Percentiles rank a stretch among this genome's conserved stretches.
phyloP scores from a whole-genome alignment of 495 filamentous ascomycete species.

The Neurospora sp. region DNA sequence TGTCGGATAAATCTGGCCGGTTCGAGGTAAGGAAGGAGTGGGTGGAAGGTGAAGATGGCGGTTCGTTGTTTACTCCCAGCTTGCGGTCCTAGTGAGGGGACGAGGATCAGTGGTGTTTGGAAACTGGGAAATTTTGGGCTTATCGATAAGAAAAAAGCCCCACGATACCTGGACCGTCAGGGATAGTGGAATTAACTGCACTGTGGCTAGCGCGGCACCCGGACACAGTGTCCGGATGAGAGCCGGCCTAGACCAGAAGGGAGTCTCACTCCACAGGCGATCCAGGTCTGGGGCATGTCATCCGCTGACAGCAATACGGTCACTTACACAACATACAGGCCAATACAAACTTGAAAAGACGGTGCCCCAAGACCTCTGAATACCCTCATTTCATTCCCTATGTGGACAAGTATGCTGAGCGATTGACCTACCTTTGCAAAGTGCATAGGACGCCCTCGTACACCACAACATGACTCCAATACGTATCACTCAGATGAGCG shows the following conservation, averaged over 20 bases:
- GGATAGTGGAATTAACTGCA: background rate
- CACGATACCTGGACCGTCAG: background rate
- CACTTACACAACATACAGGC: background rate
- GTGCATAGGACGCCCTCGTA: background rate
- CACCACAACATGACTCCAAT: background rate
- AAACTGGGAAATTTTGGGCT: conserved; percentile 4
- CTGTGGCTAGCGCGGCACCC: background rate
- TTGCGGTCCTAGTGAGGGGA: background rate
- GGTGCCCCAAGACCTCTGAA: background rate
- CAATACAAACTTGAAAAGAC: background rate
- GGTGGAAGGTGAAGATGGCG: background rate
- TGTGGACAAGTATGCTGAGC: background rate
- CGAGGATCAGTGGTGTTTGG: background rate
- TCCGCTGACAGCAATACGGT: background rate
- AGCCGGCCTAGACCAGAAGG: background rate
- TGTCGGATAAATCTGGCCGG: background rate
- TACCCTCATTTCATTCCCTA: background rate
- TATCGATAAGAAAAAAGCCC: conserved; percentile 4
- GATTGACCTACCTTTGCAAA: background rate
- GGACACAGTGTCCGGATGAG: background rate
- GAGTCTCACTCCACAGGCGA: background rate
- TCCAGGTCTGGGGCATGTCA: background rate
- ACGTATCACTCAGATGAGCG: background rate
- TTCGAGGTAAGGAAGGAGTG: background rate
- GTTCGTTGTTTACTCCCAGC: background rate